Evolutionary conservation across 2,329 filamentous ascomycete genomes (phyloP), one percentile per base, ranked within the genome.

Genomic region (Sporothrix brunneoviolacea): DNA sequence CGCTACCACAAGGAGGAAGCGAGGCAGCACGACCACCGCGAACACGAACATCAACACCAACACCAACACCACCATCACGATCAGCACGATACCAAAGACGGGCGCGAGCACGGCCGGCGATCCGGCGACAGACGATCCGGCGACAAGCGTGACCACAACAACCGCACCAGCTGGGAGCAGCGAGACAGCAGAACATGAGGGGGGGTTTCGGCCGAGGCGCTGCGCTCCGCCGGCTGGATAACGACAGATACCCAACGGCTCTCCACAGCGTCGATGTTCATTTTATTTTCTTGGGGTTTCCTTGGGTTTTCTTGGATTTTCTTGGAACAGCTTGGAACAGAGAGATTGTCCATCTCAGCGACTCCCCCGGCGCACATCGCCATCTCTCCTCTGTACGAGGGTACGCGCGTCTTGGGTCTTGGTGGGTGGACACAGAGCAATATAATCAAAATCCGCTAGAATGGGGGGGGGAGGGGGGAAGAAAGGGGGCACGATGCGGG

Each of bases 321-420:
- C n/a, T n/a, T n/a, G n/a, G n/a, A n/a, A n/a, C n/a, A n/a, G n/a
- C n/a, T n/a, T n/a, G n/a, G n/a, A n/a, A n/a, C n/a, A n/a, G n/a
- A n/a, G n/a, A n/a, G n/a, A n/a, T n/a, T n/a, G n/a, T n/a, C n/a
- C n/a, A n/a, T n/a, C n/a, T n/a, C n/a, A n/a, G n/a, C n/a, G n/a
- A n/a, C n/a, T n/a, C n/a, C 30, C 24, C 22, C 15, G 28, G 24
- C 42, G 30, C 42, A 12, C 30, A 44, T 44, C 30, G 13, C 42
- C 30, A 36, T 35, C 15, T 35, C 19, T 19, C 39, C 42, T n/a
- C n/a, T n/a, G n/a, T 44, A 24, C 22, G 16, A 22, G 24, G 18
- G 19, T 33, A 44, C 19, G 42, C 30, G 42, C 27, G 40, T 43
- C 40, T n/a, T n/a, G n/a, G n/a, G n/a, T n/a, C n/a, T n/a, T n/a